Conservation (phyloP, 2,329 filamentous ascomycete genomes). For the Nigrospora sphaerica region DNA sequence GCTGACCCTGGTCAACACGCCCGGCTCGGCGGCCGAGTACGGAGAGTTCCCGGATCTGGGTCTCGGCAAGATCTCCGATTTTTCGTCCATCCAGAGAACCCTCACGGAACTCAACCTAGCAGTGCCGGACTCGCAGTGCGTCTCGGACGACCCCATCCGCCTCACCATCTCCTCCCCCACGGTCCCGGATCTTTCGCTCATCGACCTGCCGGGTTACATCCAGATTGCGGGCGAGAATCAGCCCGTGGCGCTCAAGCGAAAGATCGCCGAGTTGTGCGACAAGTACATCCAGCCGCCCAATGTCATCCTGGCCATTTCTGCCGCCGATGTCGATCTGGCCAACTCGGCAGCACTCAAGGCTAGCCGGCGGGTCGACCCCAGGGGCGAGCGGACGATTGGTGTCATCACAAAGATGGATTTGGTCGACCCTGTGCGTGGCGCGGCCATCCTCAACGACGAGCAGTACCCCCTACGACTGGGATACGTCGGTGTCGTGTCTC, state of each 20-base stretch:
- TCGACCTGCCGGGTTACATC: conserved; percentile 95
- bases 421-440: conserved; percentile 75
- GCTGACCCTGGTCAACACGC: conserved; percentile 91
- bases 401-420: conserved; percentile 99
- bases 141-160: conserved; percentile 94
- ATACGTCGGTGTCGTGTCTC: conserved; percentile 91
- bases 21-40: conserved; percentile 79
- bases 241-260: conserved; percentile 84
- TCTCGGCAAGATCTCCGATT: conserved; percentile 84
- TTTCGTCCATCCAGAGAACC: conserved; percentile 84
- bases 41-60: conserved; percentile 94
- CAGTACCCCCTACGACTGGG: conserved; percentile 94
- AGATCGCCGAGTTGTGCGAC: conserved; percentile 92
- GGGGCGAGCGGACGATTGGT: conserved; percentile 92
- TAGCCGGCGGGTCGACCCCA: conserved; percentile 83
- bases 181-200: conserved; percentile 90
- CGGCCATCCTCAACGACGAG: conserved; percentile 72
- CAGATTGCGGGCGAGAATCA: conserved; percentile 91
- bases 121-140: conserved; percentile 83
- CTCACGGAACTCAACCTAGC: conserved; percentile 92
- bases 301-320: conserved; percentile 93
- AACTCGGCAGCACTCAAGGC: conserved; percentile 91
- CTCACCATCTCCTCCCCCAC: conserved; percentile 92
- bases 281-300: conserved; percentile 97
- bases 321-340: conserved; percentile 92